Conservation (phyloP, 352 stramenopile species). For the Aphanomyces astaci region DNA sequence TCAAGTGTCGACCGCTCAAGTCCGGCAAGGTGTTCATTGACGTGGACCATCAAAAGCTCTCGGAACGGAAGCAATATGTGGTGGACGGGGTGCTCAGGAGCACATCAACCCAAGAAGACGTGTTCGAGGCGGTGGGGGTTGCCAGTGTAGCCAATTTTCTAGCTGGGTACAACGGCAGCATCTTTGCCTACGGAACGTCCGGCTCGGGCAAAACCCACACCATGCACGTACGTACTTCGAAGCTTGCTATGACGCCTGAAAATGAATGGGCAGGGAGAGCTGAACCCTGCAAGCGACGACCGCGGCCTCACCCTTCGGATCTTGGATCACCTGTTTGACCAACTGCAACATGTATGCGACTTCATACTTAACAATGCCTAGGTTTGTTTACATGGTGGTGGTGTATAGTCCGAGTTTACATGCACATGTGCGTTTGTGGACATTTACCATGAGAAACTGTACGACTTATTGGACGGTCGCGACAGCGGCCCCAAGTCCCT, state of each 20-base stretch:
- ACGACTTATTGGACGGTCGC: constrained; percentile 79
- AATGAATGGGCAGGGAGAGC: not conserved
- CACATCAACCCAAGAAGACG: constrained; percentile 55
- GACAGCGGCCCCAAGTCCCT: constrained; percentile 58
- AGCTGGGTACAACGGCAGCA: constrained; percentile 79
- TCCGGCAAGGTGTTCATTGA: not conserved
- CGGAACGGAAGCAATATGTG: not conserved
- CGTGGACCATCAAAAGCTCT: not conserved
- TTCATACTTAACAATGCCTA: too few species aligned
- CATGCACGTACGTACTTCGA: constrained; percentile 54
- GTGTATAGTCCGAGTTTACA: constrained; percentile 26
- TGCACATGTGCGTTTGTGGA: constrained; percentile 85
- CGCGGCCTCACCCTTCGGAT: constrained; percentile 44
- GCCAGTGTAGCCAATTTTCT: constrained; percentile 46
- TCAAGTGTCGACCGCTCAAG: not conserved
- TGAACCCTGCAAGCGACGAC: constrained; percentile 25
- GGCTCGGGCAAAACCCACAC: constrained; percentile 89
- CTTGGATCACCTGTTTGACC: constrained; percentile 44
- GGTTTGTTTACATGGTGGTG: too few species aligned
- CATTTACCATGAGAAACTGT: constrained; percentile 92
- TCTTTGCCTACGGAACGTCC: constrained; percentile 90
- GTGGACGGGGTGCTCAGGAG: constrained; percentile 65
- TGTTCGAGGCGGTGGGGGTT: constrained; percentile 65
- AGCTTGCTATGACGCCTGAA: not conserved
- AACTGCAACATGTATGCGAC: constrained; percentile 22